Evolutionary conservation across 2,329 filamentous ascomycete genomes (phyloP).

Genomic region (Epichloe sylvatica): DNA sequence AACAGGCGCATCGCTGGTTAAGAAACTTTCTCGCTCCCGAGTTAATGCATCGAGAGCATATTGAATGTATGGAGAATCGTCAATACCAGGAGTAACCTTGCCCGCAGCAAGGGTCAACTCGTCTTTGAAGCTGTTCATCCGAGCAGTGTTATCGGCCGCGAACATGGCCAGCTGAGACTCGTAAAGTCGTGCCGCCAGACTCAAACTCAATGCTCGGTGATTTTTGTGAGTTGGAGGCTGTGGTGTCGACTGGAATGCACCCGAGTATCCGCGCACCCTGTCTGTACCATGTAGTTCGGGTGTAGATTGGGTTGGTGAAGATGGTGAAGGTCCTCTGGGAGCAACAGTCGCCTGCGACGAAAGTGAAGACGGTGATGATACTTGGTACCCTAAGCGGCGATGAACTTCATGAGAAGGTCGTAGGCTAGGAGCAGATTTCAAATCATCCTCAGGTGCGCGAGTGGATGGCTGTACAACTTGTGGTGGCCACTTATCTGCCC

Average conservation of each 20-base stretch:
- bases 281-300: conserved; percentile 32
- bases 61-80: conserved; percentile 77
- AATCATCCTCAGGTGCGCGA: background rate
- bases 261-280: conserved; percentile 17
- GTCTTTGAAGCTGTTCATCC: conserved; percentile 33
- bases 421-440: background rate
- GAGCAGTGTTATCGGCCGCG: conserved; percentile 18
- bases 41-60: conserved; percentile 84
- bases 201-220: background rate
- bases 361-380: conserved; percentile 11
- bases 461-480: background rate
- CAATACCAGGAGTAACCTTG: conserved; percentile 58
- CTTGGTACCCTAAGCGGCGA: background rate
- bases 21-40: conserved; percentile 50
- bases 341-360: conserved; percentile 22
- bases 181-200: conserved; percentile 22
- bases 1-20: conserved; percentile 32
- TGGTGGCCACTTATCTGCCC: conserved; percentile 6
- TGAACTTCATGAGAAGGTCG: background rate
- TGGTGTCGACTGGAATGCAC: conserved; percentile 12
- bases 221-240: background rate
- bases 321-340: conserved; percentile 15
- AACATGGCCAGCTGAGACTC: conserved; percentile 27
- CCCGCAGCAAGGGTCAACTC: conserved; percentile 35
- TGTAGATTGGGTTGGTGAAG: conserved; percentile 26